Conservation (phyloP, 495 filamentous ascomycete genomes). For the Aspergillus bridgeri region DNA sequence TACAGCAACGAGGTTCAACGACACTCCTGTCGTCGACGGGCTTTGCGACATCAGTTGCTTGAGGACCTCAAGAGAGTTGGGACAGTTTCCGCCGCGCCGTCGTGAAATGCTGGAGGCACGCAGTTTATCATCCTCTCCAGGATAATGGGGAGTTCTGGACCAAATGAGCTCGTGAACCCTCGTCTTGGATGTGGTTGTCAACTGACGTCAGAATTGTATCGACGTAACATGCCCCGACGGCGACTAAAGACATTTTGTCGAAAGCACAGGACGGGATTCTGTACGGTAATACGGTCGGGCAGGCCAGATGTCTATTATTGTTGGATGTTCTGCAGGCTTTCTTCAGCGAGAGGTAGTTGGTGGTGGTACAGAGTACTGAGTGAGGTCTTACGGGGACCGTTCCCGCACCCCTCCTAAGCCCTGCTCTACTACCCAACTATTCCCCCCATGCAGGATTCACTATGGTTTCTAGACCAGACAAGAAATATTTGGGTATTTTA, state of each 20-base stretch:
- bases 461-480: no score
- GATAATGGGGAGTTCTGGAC: constrained; percentile 60
- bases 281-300: no score
- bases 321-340: no score
- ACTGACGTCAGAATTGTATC: constrained; percentile 66
- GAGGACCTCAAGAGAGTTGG: constrained; percentile 67
- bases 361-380: no score
- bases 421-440: no score
- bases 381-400: no score
- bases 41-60: constrained; percentile 49
- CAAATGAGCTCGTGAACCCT: constrained; percentile 7
- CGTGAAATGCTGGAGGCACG: constrained; percentile 55
- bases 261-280: no score
- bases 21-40: constrained; percentile 4
- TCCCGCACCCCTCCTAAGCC: no score
- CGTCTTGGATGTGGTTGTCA: constrained; percentile 13
- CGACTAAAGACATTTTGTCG: constrained; percentile 42
- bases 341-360: no score
- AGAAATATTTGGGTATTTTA: no score
- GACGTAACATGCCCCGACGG: constrained; percentile 63
- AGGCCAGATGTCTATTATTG: no score
- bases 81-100: constrained; percentile 69
- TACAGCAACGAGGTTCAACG: constrained; percentile 40
- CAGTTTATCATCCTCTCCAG: constrained; percentile 67
- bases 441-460: no score